These are phyloP conservation scores for Ciborinia camelliae DNA, from an alignment of 2,329 filamentous ascomycete species.

Conservation along the genomic window DNA sequence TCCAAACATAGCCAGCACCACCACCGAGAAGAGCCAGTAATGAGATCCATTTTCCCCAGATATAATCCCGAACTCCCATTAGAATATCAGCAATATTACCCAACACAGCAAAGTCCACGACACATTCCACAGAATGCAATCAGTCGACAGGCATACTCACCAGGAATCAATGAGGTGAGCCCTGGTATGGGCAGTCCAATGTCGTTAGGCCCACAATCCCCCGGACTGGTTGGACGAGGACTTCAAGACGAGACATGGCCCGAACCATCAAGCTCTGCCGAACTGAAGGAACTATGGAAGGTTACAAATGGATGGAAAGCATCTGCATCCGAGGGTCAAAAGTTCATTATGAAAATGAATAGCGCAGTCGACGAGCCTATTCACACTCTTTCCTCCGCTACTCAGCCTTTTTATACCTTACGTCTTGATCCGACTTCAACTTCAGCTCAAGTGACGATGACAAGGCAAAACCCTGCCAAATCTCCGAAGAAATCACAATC, in stretches of 20 bases:
- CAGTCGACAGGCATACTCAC: conserved; percentile 60
- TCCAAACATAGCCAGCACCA: conserved; percentile 58
- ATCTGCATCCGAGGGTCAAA: conserved; percentile 54
- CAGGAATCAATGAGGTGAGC: conserved; percentile 32
- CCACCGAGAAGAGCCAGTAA: conserved; percentile 42
- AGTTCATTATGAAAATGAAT: conserved; percentile 56
- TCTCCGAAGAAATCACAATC: conserved; percentile 32
- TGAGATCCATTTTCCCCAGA: conserved; percentile 72
- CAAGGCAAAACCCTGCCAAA: conserved; percentile 58
- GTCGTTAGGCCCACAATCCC: conserved; percentile 26
- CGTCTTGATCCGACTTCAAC: conserved; percentile 61
- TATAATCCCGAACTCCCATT: conserved; percentile 68
- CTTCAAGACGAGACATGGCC: conserved; percentile 33
- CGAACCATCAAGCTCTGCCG: conserved; percentile 46
- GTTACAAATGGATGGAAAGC: conserved; percentile 68
- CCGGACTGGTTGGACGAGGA: conserved; percentile 32
- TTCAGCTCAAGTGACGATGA: conserved; percentile 58
- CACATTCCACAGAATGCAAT: conserved; percentile 62
- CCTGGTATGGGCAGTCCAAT: conserved; percentile 35
- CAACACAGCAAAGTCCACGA: conserved; percentile 61
- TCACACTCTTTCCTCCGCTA: conserved; percentile 60
- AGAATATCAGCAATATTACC: conserved; percentile 66
- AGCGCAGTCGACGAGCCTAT: conserved; percentile 59
- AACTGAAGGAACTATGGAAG: conserved; percentile 65
- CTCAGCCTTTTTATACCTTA: conserved; percentile 65